Evolutionary conservation across 106 monocot genomes (phyloP), one percentile per base, ranked within the genome.

Genomic region (Acorus calamus): DNA sequence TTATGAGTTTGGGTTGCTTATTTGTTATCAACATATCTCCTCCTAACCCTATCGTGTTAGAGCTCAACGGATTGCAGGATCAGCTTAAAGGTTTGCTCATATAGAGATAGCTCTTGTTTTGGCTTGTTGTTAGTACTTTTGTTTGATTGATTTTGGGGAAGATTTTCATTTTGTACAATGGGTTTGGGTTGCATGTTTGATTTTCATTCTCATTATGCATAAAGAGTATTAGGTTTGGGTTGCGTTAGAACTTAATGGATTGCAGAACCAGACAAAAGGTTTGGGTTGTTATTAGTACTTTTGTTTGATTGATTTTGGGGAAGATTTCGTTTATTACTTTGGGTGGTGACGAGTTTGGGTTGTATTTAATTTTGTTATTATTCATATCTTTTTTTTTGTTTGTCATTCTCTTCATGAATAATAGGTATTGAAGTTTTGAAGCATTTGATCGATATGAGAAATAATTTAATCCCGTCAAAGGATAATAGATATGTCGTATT

Each of bases 1-100:
- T 28, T 28, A 28, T 28, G 28, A 28, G 28, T 28, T 28, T 28
- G 28, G 28, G 28, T 28, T 28, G 28, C 28, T 28, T 28, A 28
- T 28, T 28, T 28, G 28, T 28, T 28, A 28, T 28, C 28, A 28
- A 14, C 3, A 65, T 46, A 4, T 64, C 7, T 14, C 47, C 13
- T 61, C 51, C 66, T 12, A 66, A 76, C 46, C 68, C 76, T 8
- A n/a, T 80, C 4, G 14, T 72, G 8, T 44, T 72, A 8, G 80
- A 80, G 41, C 72, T 80, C 64, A 76, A 54, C 14, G 56, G 80
- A 59, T 46, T 80, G 72, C 68, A 76, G 71, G 72, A 76, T 46
- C 14, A 53, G 2, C 63, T 80, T 11, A 71, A 62, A 68, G 80
- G 80, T 80, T 59, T 53, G 12, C 6, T 60, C 8, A 28, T 4